Base-by-base conservation (phyloP, 495 filamentous ascomycete genomes). In the Tuber umbilicatum region DNA sequence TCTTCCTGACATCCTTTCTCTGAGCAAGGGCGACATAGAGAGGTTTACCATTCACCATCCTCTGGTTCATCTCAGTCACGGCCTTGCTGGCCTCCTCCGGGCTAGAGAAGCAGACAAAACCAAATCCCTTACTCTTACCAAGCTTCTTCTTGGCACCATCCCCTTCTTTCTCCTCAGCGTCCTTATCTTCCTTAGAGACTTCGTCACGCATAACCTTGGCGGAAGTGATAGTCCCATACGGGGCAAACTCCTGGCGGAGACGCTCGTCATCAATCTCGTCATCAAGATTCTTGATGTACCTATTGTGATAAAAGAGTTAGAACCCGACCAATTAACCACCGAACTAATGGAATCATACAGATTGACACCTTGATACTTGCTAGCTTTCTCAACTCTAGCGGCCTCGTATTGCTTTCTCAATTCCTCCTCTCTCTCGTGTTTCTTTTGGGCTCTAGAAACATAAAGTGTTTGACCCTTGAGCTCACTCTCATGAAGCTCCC, bases 381-480 rank as follows among this genome's bases (percentile, higher is more conserved):
- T 94, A 83, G 92, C 93, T 87, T 99, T 99, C 89, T 99, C 95
- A 76, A 94, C 86, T 80, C 96, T 93, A 82, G 93, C 94, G 80
- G 96, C 96, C 86, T 99, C 96, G 85, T 99, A 97, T 82, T 97
- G 96, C 86, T 93, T 97, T 84, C 95, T 93, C 67, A 99, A 90
- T 86, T 99, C 95, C 86, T 99, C 95, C 86, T 99, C 95, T 84
- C 95, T 95, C 87, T 99, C 95, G 83, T 98, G 96, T 89, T 99
- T 99, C 91, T 99, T 99, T 87, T 99, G 95, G 70, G 95, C 95
- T 85, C 95, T 94, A 74, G 95, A 96, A 78, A 99, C 96, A 81
- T 98, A 99, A 72, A 99, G 89, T 82, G 93, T 93, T 86, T 98
- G 94, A 77, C 91, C 90, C 82, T 92, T 93, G 88, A 94, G 91